Evolutionary conservation across 1,139 yeast genomes (phyloP).

Genomic region (Protomyces gravidus): DNA sequence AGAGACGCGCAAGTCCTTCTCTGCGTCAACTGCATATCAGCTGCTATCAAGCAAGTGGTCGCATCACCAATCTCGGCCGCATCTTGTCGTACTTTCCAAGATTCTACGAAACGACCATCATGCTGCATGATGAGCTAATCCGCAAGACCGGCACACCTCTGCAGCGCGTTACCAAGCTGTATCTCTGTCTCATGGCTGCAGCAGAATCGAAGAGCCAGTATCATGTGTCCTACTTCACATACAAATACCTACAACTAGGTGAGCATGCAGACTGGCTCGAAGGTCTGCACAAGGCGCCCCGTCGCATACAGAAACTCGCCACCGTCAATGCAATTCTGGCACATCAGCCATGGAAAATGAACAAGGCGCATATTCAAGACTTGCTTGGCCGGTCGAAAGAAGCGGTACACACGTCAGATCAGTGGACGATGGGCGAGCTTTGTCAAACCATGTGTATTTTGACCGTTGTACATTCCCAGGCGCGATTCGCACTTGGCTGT

Average conservation of each 20-base stretch:
- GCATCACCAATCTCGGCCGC: conserved; percentile 29
- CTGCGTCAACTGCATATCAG: conserved; percentile 18
- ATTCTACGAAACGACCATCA: conserved; percentile 28
- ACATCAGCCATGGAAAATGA: conserved; percentile 32
- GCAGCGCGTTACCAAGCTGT: conserved; percentile 28
- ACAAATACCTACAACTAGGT: conserved; percentile 27
- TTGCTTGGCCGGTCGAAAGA: conserved; percentile 20
- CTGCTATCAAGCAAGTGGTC: conserved; percentile 26
- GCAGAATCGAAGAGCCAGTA: conserved; percentile 31
- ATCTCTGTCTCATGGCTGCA: conserved; percentile 33
- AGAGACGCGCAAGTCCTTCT: conserved; percentile 9
- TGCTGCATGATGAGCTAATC: conserved; percentile 27
- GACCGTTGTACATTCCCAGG: conserved; percentile 28
- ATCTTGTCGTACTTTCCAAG: conserved; percentile 29
- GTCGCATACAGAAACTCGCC: conserved; percentile 28
- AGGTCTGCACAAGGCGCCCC: conserved; percentile 31
- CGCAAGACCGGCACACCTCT: conserved; percentile 27
- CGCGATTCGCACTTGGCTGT: conserved; percentile 28
- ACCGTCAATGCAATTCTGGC: conserved; percentile 30
- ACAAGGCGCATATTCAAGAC: conserved; percentile 25
- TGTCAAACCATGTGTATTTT: conserved; percentile 30
- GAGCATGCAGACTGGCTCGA: conserved; percentile 31
- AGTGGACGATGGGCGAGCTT: conserved; percentile 29
- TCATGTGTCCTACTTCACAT: conserved; percentile 25
- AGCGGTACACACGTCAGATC: conserved; percentile 22